Conservation (phyloP, 2,329 filamentous ascomycete genomes). For the Sarocladium kiliense region DNA sequence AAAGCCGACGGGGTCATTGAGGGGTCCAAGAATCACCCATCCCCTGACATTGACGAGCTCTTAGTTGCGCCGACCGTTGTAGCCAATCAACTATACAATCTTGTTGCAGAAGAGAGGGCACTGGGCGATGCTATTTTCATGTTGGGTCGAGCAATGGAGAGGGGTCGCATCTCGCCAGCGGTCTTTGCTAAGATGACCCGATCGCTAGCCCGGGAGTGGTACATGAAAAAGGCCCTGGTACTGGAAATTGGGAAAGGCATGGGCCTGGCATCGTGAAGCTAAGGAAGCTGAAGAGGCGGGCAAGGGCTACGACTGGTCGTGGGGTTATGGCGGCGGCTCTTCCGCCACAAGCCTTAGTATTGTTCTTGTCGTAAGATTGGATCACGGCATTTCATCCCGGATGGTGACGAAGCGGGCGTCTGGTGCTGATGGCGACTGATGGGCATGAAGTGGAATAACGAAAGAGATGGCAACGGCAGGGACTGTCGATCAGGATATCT, state of each 20-base stretch:
- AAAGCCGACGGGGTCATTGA: slow-evolving; percentile 76
- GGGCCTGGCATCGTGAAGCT: slow-evolving; percentile 45
- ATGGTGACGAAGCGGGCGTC: background rate
- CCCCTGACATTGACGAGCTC: slow-evolving; percentile 81
- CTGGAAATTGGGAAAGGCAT: slow-evolving; percentile 74
- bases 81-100: slow-evolving; percentile 82
- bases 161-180: slow-evolving; percentile 63
- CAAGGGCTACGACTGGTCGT: background rate
- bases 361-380: slow-evolving; percentile 10
- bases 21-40: slow-evolving; percentile 60
- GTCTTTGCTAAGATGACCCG: slow-evolving; percentile 76
- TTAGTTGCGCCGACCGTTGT: slow-evolving; percentile 92
- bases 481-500: background rate
- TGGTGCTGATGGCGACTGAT: background rate
- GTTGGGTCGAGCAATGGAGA: slow-evolving; percentile 68
- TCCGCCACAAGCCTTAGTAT: slow-evolving; percentile 15
- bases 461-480: background rate
- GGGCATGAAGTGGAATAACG: background rate
- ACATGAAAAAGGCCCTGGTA: slow-evolving; percentile 74
- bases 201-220: slow-evolving; percentile 72
- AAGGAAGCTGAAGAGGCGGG: background rate
- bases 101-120: slow-evolving; percentile 84
- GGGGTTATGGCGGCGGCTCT: slow-evolving; percentile 5
- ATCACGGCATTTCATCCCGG: background rate
- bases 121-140: slow-evolving; percentile 84